Percentiles rank a stretch among this genome's conserved stretches.
phyloP scores from a whole-genome alignment of 208 protist genomes.

The Wallacemonas sp. region DNA sequence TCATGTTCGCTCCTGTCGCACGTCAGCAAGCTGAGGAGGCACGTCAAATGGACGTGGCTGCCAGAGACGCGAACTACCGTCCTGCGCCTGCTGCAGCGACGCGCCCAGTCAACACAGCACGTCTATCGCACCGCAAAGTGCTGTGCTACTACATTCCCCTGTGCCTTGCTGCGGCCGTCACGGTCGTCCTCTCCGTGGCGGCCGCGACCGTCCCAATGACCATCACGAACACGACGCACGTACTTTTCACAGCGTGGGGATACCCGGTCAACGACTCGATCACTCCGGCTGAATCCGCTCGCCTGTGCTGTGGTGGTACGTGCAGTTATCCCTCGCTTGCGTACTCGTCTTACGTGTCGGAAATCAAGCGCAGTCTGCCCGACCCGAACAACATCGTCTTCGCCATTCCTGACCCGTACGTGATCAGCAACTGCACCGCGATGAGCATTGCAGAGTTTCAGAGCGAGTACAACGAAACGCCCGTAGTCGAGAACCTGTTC shows the following conservation, averaged over 20 bases:
- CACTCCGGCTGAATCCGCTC: too few relatives aligned
- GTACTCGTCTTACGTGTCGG: neutral
- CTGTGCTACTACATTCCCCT: slow-evolving; percentile 10
- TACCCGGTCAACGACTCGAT: too few relatives aligned
- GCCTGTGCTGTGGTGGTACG: neutral
- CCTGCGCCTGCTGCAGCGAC: neutral
- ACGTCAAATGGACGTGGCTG: neutral
- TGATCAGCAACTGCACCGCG: slow-evolving; percentile 1
- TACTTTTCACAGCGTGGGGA: neutral
- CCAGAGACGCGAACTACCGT: neutral
- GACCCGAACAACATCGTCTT: neutral
- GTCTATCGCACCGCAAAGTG: slow-evolving; percentile 8
- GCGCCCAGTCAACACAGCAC: neutral
- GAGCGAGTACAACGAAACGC: neutral
- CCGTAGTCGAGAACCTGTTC: too few relatives aligned
- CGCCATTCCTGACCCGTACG: neutral
- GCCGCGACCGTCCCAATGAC: slow-evolving; percentile 8
- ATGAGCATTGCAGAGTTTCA: neutral
- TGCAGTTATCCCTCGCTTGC: neutral
- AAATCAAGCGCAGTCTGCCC: neutral
- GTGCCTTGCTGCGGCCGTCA: neutral
- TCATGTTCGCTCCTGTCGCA: neutral
- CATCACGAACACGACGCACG: neutral
- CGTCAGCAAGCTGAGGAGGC: slow-evolving; percentile 3
- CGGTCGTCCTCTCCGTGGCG: neutral